A percentile compares a stretch with the other conserved stretches of the same genome.
Evolutionary conservation across 345 rosid species (phyloP).

Genomic region (Excoecaria agallocha): DNA sequence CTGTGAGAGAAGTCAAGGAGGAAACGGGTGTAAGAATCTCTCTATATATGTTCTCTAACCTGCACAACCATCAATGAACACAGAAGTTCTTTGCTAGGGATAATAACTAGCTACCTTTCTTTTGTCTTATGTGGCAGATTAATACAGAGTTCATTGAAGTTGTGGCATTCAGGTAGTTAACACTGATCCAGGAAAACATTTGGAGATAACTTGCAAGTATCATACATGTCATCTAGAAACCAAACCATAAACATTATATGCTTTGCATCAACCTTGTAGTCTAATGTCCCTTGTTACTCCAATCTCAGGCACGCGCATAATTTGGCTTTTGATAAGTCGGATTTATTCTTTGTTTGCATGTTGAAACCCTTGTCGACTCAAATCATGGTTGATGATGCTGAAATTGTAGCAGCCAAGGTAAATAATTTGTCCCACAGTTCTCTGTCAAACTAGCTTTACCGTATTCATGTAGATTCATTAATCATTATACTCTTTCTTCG

Average conservation of each 20-base stretch:
- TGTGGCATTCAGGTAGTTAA: conserved; percentile 73
- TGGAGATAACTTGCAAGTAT: not conserved
- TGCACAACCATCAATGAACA: not conserved
- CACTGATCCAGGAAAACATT: not conserved
- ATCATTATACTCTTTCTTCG: not conserved
- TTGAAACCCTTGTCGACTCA: conserved; percentile 61
- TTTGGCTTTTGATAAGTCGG: conserved; percentile 82
- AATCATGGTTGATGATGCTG: conserved; percentile 58
- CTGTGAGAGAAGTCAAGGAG: conserved; percentile 91
- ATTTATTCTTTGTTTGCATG: conserved; percentile 91
- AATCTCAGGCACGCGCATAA: conserved; percentile 86
- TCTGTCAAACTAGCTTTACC: not conserved
- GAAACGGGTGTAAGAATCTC: conserved; percentile 84
- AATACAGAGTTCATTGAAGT: conserved; percentile 83
- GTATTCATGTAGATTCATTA: not conserved
- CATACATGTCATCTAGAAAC: not conserved
- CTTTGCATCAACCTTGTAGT: not conserved
- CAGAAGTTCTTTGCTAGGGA: not conserved
- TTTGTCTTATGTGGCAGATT: conserved; percentile 46
- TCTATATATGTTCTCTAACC: not conserved
- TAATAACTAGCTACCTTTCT: not conserved
- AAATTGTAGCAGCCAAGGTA: conserved; percentile 88
- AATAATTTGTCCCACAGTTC: not conserved
- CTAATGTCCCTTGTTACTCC: not conserved
- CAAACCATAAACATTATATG: no score